phyloP scores from a whole-genome alignment of 805 yeast genomes.

The Ogataea angusta region DNA sequence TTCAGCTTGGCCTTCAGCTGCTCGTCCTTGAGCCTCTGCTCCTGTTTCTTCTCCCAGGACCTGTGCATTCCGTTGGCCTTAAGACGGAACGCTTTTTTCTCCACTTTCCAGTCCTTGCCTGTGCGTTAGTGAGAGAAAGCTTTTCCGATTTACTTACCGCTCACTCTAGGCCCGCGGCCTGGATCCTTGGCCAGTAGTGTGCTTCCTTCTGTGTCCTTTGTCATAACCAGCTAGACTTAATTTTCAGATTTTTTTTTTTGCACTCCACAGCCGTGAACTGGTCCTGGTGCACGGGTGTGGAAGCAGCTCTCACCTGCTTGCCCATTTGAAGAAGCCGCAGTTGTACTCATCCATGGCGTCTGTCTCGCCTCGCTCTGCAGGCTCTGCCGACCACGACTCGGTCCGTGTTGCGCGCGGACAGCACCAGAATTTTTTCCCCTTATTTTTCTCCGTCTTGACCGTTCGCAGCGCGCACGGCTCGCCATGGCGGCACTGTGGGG shows the following conservation, averaged over 20 bases:
- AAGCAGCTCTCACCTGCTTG: conserved; percentile 18
- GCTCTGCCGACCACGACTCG: conserved; percentile 22
- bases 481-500: conserved; percentile 47
- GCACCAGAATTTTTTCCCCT: conserved; percentile 54
- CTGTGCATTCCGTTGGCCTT: conserved; percentile 57
- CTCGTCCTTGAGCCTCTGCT: conserved; percentile 60
- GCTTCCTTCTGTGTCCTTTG: too few relatives aligned
- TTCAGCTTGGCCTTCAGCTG: conserved; percentile 66
- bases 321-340: conserved; percentile 59
- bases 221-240: neutral
- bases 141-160: conserved; percentile 23
- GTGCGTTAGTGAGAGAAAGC: neutral
- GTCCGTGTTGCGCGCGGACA: conserved; percentile 37
- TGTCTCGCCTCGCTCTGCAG: neutral
- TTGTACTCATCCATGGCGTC: conserved; percentile 29
- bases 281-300: too few relatives aligned
- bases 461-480: conserved; percentile 45
- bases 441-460: conserved; percentile 41
- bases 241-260: conserved; percentile 3
- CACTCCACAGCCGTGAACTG: neutral
- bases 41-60: conserved; percentile 65
- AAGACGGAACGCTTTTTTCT: conserved; percentile 65
- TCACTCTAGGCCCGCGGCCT: conserved; percentile 29
- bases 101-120: conserved; percentile 72
- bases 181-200: conserved; percentile 14